A percentile compares a stretch with the other conserved stretches of the same genome.
Conservation (phyloP, 371 early-diverging fungal species). For the Rhizopus sp. region DNA sequence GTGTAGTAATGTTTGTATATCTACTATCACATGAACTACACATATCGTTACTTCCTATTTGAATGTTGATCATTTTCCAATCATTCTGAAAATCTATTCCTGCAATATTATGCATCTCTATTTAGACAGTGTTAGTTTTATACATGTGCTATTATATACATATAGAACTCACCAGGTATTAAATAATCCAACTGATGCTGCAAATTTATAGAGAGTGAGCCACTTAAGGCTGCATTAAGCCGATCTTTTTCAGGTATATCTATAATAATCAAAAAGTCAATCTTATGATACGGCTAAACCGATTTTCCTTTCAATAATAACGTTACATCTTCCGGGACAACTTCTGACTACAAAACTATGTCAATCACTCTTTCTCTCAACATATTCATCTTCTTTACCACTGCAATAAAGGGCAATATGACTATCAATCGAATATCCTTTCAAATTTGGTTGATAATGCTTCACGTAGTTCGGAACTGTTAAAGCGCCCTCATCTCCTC, state of each 20-base stretch:
- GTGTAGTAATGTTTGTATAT: constrained; percentile 12
- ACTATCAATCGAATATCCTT: constrained; percentile 38
- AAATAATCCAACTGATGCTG: constrained; percentile 40
- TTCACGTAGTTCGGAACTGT: constrained; percentile 46
- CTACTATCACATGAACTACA: constrained; percentile 19
- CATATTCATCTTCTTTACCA: constrained; percentile 14
- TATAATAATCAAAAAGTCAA: constrained; percentile 2
- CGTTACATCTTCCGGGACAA: neutral
- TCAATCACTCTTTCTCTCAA: neutral
- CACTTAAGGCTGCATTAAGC: constrained; percentile 46
- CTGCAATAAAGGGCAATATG: constrained; percentile 35
- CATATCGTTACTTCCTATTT: constrained; percentile 44
- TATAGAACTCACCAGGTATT: constrained; percentile 22
- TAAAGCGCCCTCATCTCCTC: constrained; percentile 43
- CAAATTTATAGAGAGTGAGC: constrained; percentile 38
- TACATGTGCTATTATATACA: neutral
- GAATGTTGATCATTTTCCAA: constrained; percentile 50
- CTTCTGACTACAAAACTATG: neutral
- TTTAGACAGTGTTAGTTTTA: neutral
- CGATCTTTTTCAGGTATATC: constrained; percentile 31
- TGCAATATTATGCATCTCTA: constrained; percentile 23
- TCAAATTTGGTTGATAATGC: constrained; percentile 32
- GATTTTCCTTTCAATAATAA: neutral
- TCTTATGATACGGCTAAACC: neutral
- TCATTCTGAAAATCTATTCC: constrained; percentile 31